These are phyloP conservation scores for Nitzschia inconspicua DNA, from an alignment of 108 stramenopile species.

Conservation along the genomic window DNA sequence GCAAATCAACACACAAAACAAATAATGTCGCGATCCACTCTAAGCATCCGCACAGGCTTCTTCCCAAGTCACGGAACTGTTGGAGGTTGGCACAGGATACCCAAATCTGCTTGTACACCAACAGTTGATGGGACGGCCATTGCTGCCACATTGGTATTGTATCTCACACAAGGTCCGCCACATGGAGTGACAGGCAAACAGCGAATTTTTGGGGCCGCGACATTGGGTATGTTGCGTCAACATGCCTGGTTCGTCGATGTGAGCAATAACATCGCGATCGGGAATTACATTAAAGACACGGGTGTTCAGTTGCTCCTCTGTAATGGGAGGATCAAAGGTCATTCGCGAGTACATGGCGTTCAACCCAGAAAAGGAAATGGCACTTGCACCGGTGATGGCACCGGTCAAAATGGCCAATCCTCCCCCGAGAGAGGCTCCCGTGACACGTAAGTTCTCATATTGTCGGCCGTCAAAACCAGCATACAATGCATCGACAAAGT, in stretches of 20 bases:
- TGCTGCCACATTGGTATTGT: slow-evolving; percentile 46
- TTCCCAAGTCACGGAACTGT: slow-evolving; percentile 3
- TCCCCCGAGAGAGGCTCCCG: slow-evolving; percentile 38
- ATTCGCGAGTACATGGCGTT: slow-evolving; percentile 47
- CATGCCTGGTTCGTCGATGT: slow-evolving; percentile 38
- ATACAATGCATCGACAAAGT: slow-evolving; percentile 9
- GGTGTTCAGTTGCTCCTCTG: slow-evolving; percentile 39
- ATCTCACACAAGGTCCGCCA: slow-evolving; percentile 55
- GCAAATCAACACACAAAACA: no score
- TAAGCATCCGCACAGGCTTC: slow-evolving; percentile 8
- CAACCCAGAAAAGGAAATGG: slow-evolving; percentile 66
- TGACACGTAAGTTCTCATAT: slow-evolving; percentile 15
- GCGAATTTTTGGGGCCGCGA: slow-evolving; percentile 1
- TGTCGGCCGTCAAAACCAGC: not conserved
- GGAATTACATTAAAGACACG: slow-evolving; percentile 68
- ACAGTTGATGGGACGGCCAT: slow-evolving; percentile 42
- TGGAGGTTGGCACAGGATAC: slow-evolving; percentile 10
- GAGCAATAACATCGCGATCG: slow-evolving; percentile 55
- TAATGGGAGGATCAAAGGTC: slow-evolving; percentile 62
- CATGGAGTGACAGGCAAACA: slow-evolving; percentile 30
- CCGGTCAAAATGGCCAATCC: slow-evolving; percentile 74
- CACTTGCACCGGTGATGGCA: slow-evolving; percentile 50
- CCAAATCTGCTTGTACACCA: slow-evolving; percentile 33
- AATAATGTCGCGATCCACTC: no score
- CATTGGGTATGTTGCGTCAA: slow-evolving; percentile 7